Base-by-base conservation (phyloP, 2,329 filamentous ascomycete species). In the Claviceps sp. region DNA sequence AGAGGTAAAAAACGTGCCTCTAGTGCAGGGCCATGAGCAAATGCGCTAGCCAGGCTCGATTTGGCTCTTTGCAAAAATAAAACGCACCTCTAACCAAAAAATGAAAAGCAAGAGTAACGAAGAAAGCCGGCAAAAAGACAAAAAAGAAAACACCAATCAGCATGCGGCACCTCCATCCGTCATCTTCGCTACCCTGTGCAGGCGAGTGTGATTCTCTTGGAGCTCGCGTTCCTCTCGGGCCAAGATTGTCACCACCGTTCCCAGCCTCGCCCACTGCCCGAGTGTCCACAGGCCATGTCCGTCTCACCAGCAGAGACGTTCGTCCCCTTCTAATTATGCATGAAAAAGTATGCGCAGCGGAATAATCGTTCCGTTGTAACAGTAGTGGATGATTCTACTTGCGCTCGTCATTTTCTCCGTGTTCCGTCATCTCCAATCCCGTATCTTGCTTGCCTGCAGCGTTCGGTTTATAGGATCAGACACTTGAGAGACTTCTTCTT, bases 401-500 rank as follows among this genome's bases (percentile, higher is more conserved):
- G 45, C 17, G 46, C 48, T 51, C 24, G 26, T 51, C 41, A 17
- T 40, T 40, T 45, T 42, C 19, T 48, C 41, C 11, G 38, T 53
- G 19, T 49, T 42, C 38, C 42, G 17, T 50, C 11, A 7, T 6
- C 30, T 50, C 45, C 38, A 22, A 38, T 19, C 10, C 37, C 17
- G 13, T 26, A 39, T 48, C 50, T 46, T 47, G 39, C 51, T 52
- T 55, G 40, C 17, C 34, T 22, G 41, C 13, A 6, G 13, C 13
- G 34, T 41, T 40, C 44, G 34, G 22, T 56, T 68, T 68, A 90
- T 65, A 89, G 77, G 66, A 90, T 69, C 58, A 81, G 72, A 70
- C 86, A 90, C 68, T 79, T 84, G 68, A 79, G 76, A 56, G 70
- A 73, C 71, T 80, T 84, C 75, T 88, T 89, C 78, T 91, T 93